phyloP scores from a whole-genome alignment of 1,139 yeast genomes.

The Blastobotrys raffinosifermentans region DNA sequence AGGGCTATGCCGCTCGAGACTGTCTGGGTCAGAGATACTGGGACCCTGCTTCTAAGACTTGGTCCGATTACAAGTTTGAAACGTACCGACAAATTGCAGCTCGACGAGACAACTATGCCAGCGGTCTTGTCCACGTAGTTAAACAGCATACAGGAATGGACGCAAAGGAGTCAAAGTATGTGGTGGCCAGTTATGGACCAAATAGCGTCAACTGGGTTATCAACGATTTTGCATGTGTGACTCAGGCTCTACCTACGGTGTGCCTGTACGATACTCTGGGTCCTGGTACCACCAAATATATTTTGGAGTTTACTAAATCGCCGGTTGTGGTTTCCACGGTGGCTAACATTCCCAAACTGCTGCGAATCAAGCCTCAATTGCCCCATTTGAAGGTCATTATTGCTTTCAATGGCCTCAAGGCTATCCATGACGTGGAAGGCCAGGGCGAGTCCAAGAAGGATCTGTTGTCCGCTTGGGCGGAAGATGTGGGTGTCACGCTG shows the following conservation, averaged over 20 bases:
- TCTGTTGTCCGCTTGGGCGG: conserved; percentile 65
- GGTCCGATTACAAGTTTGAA: conserved; percentile 1
- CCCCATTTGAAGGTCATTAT: conserved; percentile 57
- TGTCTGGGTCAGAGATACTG: neutral
- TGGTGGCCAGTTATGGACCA: neutral
- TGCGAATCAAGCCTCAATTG: conserved; percentile 68
- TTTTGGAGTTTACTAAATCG: conserved; percentile 59
- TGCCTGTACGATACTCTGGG: conserved; percentile 98
- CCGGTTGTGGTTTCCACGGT: conserved; percentile 71
- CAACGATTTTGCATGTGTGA: neutral
- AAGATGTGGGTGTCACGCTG: conserved; percentile 44
- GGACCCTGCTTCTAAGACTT: neutral
- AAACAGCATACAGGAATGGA: neutral
- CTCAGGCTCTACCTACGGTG: conserved; percentile 79
- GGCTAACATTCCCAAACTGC: conserved; percentile 33
- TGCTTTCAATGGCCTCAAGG: conserved; percentile 53
- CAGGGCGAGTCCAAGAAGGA: conserved; percentile 57
- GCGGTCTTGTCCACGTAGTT: neutral
- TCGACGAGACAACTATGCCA: neutral
- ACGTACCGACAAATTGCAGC: neutral
- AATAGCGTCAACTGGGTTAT: neutral
- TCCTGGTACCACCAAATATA: conserved; percentile 51
- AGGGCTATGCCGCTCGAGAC: neutral
- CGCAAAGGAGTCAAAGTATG: neutral
- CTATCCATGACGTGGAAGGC: conserved; percentile 54